Base-by-base conservation (phyloP, 192 early-diverging fungal species). In the Physocladia obscura region DNA sequence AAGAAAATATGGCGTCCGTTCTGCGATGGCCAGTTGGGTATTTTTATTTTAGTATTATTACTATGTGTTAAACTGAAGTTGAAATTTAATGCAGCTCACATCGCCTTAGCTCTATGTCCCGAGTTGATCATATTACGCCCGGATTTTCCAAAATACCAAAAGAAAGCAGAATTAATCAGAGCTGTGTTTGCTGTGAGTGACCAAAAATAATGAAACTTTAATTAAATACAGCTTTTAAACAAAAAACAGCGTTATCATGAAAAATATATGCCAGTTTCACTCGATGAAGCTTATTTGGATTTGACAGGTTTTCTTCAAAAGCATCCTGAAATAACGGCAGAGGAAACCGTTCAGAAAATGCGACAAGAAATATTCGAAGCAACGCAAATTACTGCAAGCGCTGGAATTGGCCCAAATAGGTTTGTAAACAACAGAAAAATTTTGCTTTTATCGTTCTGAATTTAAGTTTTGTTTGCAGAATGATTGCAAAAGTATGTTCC, bases 1-100 rank as follows among this genome's bases (percentile, higher is more conserved):
- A 22, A 57, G 80, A 37, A 85, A 87, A 49, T 89, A 58, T 70
- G 89, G 89, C 35, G 86, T 90, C 24, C 81, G 89, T 2, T 82
- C 81, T 35, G 89, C 82, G 8, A 89, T 91, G 87, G 87, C 89
- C 0, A 76, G 79, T 79, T 8, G 36, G 62, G 19, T 21, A 82
- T 84, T 1, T 89, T 76, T 57, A 85, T 86, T 38, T 84, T 84
- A 36, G 22, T 2, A 56, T 54, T 27, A 17, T 17, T 36, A 27
- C 35, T 15, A 74, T 8, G 26, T 4, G 2, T 19, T 21, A 35
- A 32, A 13, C 29, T 29, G 21, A 40, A 35, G 4, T 21, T 71
- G 49, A 44, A 19, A 47, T 49, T 34, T 32, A 5, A 58, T 36
- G 21, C 15, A 62, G 60, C 56, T 24, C 31, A 73, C 52, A 75